Percentiles rank a stretch among this genome's conserved stretches.
phyloP scores from a whole-genome alignment of 257 asterid species.

The Scutellaria galericulata region DNA sequence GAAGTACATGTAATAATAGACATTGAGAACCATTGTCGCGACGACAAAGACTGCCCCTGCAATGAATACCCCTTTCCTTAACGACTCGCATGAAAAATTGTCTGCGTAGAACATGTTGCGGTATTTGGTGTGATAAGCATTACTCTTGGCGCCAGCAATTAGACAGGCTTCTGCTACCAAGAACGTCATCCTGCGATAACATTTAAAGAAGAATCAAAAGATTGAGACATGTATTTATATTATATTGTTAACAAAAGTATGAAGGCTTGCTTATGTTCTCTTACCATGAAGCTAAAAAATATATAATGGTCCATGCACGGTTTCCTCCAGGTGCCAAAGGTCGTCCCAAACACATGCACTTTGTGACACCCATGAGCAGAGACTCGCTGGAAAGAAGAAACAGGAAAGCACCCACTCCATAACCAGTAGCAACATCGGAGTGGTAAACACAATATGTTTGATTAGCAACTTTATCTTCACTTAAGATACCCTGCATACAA shows the following conservation, averaged over 20 bases:
- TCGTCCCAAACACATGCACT: constrained; percentile 91
- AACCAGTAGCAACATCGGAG: constrained; percentile 92
- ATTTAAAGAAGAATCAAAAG: background rate
- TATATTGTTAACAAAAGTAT: background rate
- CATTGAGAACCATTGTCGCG: constrained; percentile 76
- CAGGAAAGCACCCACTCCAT: constrained; percentile 92
- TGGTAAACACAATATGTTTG: constrained; percentile 83
- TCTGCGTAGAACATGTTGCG: constrained; percentile 64
- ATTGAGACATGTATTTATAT: background rate
- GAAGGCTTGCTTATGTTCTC: background rate
- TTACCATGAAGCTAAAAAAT: constrained; percentile 77
- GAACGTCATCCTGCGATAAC: constrained; percentile 63
- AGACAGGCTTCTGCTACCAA: constrained; percentile 81
- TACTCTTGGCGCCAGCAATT: constrained; percentile 76
- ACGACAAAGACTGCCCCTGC: constrained; percentile 91
- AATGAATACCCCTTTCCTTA: constrained; percentile 84
- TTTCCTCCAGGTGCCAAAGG: constrained; percentile 85
- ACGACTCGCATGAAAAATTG: constrained; percentile 70
- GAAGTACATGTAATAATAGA: constrained; percentile 79
- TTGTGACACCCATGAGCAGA: constrained; percentile 87
- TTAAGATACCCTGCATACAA: constrained; percentile 63
- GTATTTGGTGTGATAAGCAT: constrained; percentile 84
- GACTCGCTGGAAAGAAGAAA: constrained; percentile 91
- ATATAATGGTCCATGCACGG: constrained; percentile 93
- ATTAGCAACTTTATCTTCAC: constrained; percentile 56